phyloP scores from a whole-genome alignment of 1,284 basidiomycete species.

The Leccinum variabile region DNA sequence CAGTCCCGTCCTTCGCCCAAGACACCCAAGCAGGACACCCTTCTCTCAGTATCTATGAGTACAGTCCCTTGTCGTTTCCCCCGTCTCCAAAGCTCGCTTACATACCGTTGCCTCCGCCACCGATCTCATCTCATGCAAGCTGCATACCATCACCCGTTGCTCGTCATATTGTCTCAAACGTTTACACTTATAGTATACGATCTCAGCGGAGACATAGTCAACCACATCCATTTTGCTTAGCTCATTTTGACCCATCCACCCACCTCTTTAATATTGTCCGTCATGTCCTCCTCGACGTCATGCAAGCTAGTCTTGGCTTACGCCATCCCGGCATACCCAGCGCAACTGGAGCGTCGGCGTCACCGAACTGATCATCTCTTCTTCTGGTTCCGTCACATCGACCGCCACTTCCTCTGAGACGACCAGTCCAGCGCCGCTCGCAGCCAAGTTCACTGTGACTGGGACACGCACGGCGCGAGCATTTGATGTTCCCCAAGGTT shows the following conservation, averaged over 20 bases:
- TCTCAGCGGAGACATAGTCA: conserved; percentile 49
- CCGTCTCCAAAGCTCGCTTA: conserved; percentile 49
- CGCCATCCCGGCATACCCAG: conserved; percentile 73
- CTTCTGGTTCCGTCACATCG: conserved; percentile 24
- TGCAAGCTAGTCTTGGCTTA: conserved; percentile 76
- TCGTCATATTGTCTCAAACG: conserved; percentile 63
- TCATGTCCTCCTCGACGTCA: conserved; percentile 47
- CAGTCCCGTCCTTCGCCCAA: conserved; percentile 57
- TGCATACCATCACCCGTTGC: conserved; percentile 73
- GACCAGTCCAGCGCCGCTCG: conserved; percentile 1
- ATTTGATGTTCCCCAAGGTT: conserved; percentile 67
- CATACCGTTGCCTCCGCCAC: conserved; percentile 41
- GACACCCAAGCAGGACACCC: conserved; percentile 25
- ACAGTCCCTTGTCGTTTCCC: conserved; percentile 45
- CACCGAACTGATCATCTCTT: conserved; percentile 68
- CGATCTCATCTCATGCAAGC: conserved; percentile 58
- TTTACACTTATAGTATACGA: conserved; percentile 72
- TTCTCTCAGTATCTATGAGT: conserved; percentile 51
- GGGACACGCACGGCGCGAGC: conserved; percentile 64
- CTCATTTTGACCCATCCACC: conserved; percentile 74
- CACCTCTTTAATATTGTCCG: conserved; percentile 66
- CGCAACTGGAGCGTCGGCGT: conserved; percentile 76
- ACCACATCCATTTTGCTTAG: conserved; percentile 60
- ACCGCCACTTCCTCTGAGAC: conserved; percentile 21
- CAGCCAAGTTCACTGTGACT: conserved; percentile 43